Base-by-base conservation (phyloP, 805 yeast species). In the Priceomyces fermenticarens region DNA sequence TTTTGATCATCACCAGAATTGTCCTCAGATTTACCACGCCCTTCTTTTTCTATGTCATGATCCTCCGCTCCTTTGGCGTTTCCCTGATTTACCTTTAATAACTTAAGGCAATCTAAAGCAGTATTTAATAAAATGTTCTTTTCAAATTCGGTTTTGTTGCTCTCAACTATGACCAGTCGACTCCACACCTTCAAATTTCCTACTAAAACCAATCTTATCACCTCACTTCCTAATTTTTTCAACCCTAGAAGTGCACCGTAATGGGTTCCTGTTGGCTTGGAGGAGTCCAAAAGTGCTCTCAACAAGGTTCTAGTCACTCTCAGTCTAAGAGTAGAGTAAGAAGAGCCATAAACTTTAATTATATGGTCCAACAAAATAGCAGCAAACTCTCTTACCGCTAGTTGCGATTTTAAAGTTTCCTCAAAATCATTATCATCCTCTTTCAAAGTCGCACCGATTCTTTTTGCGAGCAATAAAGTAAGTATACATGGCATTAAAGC, bases 401-500 rank as follows among this genome's bases (percentile, higher is more conserved):
- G 57, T 49, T 67, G 74, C 30, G 59, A 60, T 35, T 54, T 62
- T 23, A 70, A 53, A 27, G 52, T 40, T 12, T 57, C 60, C 12
- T 53, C 58, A 17, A 58, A 57, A 14, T 52, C 57, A 33, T 70
- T 59, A 30, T 66, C 67, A 27, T 65, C 71, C 8, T 20, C 25
- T 48, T 65, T 70, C 3, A 65, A 43, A 15, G 58, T 63, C 3
- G 72, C 58, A 2, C 97, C 97, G n/a, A 91, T 77, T 45, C 87
- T 79, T 55, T 89, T 89, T 1, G 98, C 97, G 37, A 93, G 73
- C 33, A 93, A 73, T 14, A 91, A 72, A 0, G 99, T 93, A 49
- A 93, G 72, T 27, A 93, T 83, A 45, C 97, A 88, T n/a, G 99
- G 99, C 87, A 93, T 88, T 51, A 93, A 69, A 0, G 96, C 91